These are phyloP conservation scores for Moelleriella libera DNA, from an alignment of 2,329 filamentous ascomycete species.

Conservation along the genomic window DNA sequence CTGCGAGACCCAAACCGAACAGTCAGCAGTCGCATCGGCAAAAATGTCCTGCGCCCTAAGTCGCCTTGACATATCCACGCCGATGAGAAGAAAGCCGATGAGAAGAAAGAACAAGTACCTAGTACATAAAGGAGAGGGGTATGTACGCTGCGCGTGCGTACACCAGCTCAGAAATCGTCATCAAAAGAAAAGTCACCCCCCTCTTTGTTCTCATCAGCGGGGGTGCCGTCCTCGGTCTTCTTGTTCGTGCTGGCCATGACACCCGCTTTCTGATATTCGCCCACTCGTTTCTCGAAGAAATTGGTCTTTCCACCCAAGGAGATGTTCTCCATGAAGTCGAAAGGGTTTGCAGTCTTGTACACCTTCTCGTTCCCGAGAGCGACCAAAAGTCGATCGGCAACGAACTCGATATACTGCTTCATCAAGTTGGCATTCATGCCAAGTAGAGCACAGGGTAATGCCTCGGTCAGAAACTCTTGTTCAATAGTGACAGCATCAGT, in stretches of 20 bases:
- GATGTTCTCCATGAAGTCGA: slow-evolving; percentile 99
- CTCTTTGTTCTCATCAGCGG: slow-evolving; percentile 33
- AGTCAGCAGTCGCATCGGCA: too few relatives aligned
- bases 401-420: slow-evolving; percentile 99
- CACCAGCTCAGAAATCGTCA: slow-evolving; percentile 71
- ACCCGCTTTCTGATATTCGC: slow-evolving; percentile 98
- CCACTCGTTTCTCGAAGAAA: slow-evolving; percentile 99
- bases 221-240: slow-evolving; percentile 48
- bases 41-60: too few relatives aligned
- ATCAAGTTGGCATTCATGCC: slow-evolving; percentile 97
- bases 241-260: slow-evolving; percentile 79
- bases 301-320: slow-evolving; percentile 98
- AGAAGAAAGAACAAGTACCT: background rate
- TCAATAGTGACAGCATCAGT: slow-evolving; percentile 88
- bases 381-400: slow-evolving; percentile 86
- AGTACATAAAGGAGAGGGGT: slow-evolving; percentile 8
- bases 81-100: slow-evolving; percentile 1
- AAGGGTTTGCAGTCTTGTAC: slow-evolving; percentile 88
- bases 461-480: slow-evolving; percentile 95
- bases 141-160: slow-evolving; percentile 4
- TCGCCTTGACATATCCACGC: background rate
- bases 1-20: too few relatives aligned
- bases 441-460: slow-evolving; percentile 79
- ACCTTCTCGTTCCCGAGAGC: slow-evolving; percentile 89
- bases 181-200: slow-evolving; percentile 83